Evolutionary conservation across 2,329 filamentous ascomycete genomes (phyloP), one percentile per base, ranked within the genome.

Genomic region (Fusarium multiceps): DNA sequence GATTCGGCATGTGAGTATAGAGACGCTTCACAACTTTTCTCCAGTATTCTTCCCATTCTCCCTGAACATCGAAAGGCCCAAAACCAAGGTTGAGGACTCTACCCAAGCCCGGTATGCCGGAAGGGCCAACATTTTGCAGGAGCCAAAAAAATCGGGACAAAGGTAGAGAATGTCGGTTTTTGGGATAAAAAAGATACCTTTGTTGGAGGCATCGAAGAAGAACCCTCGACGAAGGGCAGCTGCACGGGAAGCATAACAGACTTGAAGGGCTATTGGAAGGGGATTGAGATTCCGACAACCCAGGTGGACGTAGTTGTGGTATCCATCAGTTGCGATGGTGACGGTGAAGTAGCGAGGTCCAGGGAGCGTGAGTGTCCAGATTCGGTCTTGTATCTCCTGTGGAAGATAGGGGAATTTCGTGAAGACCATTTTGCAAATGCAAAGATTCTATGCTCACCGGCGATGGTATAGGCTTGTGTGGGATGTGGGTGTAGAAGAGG

Each of bases 341-440:
- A n/a, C n/a, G n/a, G n/a, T n/a, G n/a, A n/a, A n/a, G n/a, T n/a
- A n/a, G n/a, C 77, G 76, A n/a, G 56, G 42, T 3, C 57, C 30
- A 10, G 76, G 76, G 1, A 78, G 73, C 1, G 72, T 72, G 30
- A 70, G 68, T 28, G 74, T 69, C 75, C 78, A 79, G 53, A 78
- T 69, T 30, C 75, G 62, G 27, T 75, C 66, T 27, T 76, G 71
- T 32, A 80, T 63, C 57, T 79, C 78, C 4, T 47, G 51, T 1
- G 77, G 76, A 4, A 78, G 3, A 73, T n/a, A 6, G 10, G n/a
- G 2, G 3, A 40, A 34, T 7, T 14, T 21, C 4, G n/a, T 20
- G 1, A 14, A 43, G 4, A 14, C 1, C 41, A 16, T 43, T 6
- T 14, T 21, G 9, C 7, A 10, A 6, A 11, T 10, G 41, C 20